Percentiles rank a stretch among this genome's conserved stretches.
phyloP scores from a whole-genome alignment of 176 grass and related monocot genomes.

The Triticum timopheevii region DNA sequence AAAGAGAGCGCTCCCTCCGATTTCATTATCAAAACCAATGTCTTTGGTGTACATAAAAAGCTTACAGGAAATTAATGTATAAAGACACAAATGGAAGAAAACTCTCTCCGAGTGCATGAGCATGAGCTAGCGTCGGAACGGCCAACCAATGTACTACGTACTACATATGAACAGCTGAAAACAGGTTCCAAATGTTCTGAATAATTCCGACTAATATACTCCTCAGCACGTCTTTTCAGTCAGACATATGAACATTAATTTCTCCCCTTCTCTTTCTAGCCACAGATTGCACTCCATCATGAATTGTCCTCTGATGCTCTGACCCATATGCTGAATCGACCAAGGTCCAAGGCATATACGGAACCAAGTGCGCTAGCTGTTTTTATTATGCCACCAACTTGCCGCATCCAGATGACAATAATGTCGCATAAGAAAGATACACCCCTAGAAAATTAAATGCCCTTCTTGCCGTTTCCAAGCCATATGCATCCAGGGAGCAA shows the following conservation, averaged over 20 bases:
- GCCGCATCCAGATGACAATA: conserved; percentile 38
- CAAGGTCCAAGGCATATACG: not conserved
- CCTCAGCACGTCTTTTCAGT: not conserved
- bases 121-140: not conserved
- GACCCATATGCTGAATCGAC: not conserved
- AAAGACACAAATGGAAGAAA: too few species aligned
- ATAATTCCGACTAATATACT: conserved; percentile 19
- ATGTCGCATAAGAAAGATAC: conserved; percentile 30
- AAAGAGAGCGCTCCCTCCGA: too few species aligned
- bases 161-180: not conserved
- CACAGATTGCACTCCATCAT: not conserved
- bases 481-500: conserved; percentile 2
- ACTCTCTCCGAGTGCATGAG: too few species aligned
- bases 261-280: not conserved
- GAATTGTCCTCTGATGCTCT: conserved; percentile 26
- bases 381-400: conserved; percentile 25
- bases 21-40: too few species aligned
- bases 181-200: conserved; percentile 23
- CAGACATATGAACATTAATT: not conserved
- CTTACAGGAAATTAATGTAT: too few species aligned
- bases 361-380: conserved; percentile 15
- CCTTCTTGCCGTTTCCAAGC: not conserved
- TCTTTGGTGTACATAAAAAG: too few species aligned
- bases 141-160: not conserved
- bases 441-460: not conserved